Evolutionary conservation across 1,139 yeast genomes (phyloP), one percentile per base, ranked within the genome.

Genomic region (Groenewaldozyma sp.): DNA sequence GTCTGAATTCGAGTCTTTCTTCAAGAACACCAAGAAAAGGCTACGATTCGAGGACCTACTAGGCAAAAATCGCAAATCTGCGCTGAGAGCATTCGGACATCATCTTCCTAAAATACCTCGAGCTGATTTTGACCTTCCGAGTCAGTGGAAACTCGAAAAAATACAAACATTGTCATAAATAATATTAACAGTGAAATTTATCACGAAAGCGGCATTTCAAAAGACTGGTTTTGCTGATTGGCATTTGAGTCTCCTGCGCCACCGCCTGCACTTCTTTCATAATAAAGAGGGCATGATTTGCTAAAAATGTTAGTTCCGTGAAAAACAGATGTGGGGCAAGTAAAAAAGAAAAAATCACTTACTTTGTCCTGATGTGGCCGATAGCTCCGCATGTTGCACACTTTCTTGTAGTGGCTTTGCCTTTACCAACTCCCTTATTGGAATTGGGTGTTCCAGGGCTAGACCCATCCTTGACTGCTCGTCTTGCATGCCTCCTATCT

Each of bases 331-430:
- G n/a, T n/a, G n/a, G n/a, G n/a, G n/a, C n/a, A 28, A 29, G 14
- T 24, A 18, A 11, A 20, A 31, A 5, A 33, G 7, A 10, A 3
- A 26, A 28, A 11, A 11, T 24, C 5, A 40, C 47, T 29, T 39
- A 45, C 49, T 86, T 87, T 7, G 97, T 88, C 55, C 94, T 72
- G 47, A 88, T 91, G 59, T 91, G 98, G 0, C 97, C 98, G 52
- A 82, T 73, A 3, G 91, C 94, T 21, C 97, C 97, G 70, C 97
- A 91, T 1, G 94, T 82, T 3, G 94, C 87, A 64, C 97, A 91
- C 54, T 86, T 74, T 56, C 97, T 70, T 5, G 83, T 79, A 1
- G 83, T 83, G 41, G 87, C 77, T 56, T 83, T 84, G 36, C 60
- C 64, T 27, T 59, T 58, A 4, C 60, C 61, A 14, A 52, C 51